A percentile compares a stretch with the other conserved stretches of the same genome.
Evolutionary conservation across 1,284 basidiomycete species (phyloP).

Genomic region (Rhizopogon parksii): DNA sequence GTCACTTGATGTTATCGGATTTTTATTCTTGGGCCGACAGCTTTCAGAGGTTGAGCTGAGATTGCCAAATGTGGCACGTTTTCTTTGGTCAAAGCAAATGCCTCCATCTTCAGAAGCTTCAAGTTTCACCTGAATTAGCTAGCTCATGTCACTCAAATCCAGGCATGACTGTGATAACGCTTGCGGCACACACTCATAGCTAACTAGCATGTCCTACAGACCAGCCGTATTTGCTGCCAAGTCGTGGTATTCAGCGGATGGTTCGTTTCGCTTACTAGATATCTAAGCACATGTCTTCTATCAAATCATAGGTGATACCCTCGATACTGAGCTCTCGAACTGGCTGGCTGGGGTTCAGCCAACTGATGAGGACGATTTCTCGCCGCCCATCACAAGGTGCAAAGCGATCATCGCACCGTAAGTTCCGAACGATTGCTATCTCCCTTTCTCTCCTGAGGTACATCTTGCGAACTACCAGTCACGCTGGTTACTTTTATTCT

Average conservation of each 20-base stretch:
- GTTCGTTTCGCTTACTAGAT: conserved; percentile 35
- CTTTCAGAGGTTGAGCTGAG: neutral
- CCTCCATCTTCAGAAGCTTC: neutral
- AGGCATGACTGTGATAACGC: neutral
- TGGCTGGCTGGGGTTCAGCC: conserved; percentile 63
- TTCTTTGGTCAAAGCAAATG: conserved; percentile 14
- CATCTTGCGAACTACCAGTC: conserved; percentile 41
- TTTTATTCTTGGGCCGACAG: neutral
- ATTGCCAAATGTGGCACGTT: conserved; percentile 23
- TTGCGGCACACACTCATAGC: neutral
- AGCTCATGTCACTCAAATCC: neutral
- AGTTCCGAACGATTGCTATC: conserved; percentile 24
- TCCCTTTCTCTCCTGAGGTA: conserved; percentile 6
- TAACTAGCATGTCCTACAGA: conserved; percentile 28
- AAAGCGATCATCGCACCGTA: conserved; percentile 97
- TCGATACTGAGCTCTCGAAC: conserved; percentile 54
- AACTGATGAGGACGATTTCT: conserved; percentile 38
- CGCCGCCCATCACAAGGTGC: conserved; percentile 65
- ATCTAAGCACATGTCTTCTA: conserved; percentile 9
- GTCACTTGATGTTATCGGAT: neutral
- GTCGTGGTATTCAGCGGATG: conserved; percentile 80
- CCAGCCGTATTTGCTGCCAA: conserved; percentile 75
- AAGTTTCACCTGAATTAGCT: conserved; percentile 1
- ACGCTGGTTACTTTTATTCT: conserved; percentile 95
- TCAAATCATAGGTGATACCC: conserved; percentile 40